Evolutionary conservation across 352 stramenopile species (phyloP), one percentile per base, ranked within the genome.

Genomic region (Pythium pectinolyticum): DNA sequence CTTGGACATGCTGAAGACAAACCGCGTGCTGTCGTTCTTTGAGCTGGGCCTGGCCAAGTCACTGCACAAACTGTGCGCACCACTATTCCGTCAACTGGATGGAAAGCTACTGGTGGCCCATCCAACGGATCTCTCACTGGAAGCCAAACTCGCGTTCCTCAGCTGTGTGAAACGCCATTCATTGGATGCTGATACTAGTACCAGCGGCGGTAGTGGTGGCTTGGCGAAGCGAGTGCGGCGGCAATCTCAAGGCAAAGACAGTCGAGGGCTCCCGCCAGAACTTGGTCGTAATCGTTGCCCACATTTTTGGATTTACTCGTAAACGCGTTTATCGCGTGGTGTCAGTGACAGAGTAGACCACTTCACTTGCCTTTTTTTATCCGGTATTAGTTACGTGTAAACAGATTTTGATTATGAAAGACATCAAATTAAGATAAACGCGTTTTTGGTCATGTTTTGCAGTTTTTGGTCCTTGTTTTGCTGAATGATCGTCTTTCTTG

Each of bases 1-100:
- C 41, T 39, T 62, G 14, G 8, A 54, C 7, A 57, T 57, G 53
- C 46, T 68, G 11, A 25, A 28, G 5, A 4, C 9, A 6, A 68
- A 68, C 53, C 17, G 24, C 6, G 32, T 24, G 20, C 52, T 68
- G 1, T 40, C 35, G 17, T 68, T 68, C 24, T 57, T 68, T 30
- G 61, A 68, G 46, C 25, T 68, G 15, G 52, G 52, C 10, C 31
- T 68, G 32, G 45, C n/a, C 25, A 24, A 41, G 9, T 4, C 14
- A 5, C 43, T 57, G 14, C 53, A 62, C 34, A 5, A 45, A 30
- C 46, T 41, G 20, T 62, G 46, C 28, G 51, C 6, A 1, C n/a
- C 27, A 5, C n/a, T 15, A 9, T 67, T 67, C 15, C 47, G 41
- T 24, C 35, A 43, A 1, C 31, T 47, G 1, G 43, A 67, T 34